A percentile compares a stretch with the other conserved stretches of the same genome.
phyloP scores from a whole-genome alignment of 306 rosid genomes.

The Castanea sativa region DNA sequence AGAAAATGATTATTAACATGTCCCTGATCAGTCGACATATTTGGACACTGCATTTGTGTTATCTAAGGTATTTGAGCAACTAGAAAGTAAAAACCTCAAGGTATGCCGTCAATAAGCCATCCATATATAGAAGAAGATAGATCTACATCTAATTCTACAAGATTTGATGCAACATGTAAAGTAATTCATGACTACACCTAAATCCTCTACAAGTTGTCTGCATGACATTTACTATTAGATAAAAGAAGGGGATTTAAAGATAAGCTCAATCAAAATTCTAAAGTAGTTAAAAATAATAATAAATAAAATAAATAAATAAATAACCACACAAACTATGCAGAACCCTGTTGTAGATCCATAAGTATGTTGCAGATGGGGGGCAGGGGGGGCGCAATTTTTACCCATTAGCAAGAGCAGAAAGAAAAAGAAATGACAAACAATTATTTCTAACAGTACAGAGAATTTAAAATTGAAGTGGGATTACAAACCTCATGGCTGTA shows the following conservation, averaged over 20 bases:
- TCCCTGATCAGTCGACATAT: background rate
- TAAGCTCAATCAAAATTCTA: background rate
- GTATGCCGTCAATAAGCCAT: background rate
- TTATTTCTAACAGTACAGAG: background rate
- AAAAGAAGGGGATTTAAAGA: background rate
- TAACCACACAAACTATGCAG: background rate
- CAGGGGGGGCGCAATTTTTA: no score
- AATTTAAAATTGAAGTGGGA: conserved; percentile 15
- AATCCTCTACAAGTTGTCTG: background rate
- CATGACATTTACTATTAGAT: background rate
- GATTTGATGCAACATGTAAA: background rate
- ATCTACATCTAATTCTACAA: background rate
- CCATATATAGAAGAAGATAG: background rate
- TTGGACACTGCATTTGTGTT: background rate
- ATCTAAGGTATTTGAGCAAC: background rate
- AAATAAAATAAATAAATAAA: background rate
- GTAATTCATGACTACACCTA: background rate
- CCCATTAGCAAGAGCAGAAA: background rate
- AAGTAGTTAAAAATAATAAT: background rate
- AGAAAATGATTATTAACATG: background rate
- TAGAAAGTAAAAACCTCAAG: background rate
- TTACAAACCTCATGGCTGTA: conserved; percentile 70
- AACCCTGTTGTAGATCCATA: background rate
- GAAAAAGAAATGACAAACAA: background rate
- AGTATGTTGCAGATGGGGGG: background rate